phyloP scores from a whole-genome alignment of 148 eudicot genomes.

The Arbutus unedo region DNA sequence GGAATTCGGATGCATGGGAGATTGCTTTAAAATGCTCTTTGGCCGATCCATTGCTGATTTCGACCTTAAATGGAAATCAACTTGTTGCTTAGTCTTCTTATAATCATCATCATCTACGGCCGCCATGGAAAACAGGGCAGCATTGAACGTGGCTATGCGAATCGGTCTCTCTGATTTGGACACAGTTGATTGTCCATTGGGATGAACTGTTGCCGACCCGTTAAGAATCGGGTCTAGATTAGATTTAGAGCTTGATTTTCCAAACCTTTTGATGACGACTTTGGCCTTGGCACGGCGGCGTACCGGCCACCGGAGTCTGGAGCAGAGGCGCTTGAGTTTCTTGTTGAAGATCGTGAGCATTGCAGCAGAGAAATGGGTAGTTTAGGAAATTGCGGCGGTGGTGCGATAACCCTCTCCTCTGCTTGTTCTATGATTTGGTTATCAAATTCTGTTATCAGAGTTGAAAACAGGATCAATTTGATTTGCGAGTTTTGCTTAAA shows the following conservation, averaged over 20 bases:
- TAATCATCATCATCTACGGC: conserved; percentile 40
- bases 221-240: conserved; percentile 10
- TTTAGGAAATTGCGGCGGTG: background rate
- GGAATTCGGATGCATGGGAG: conserved; percentile 49
- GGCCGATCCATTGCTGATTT: conserved; percentile 53
- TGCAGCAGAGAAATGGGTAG: conserved; percentile 6
- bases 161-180: conserved; percentile 29
- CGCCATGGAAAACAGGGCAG: conserved; percentile 94
- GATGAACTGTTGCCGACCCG: conserved; percentile 50
- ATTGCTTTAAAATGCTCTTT: conserved; percentile 69
- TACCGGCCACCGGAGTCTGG: conserved; percentile 46
- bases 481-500: background rate
- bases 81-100: background rate
- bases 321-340: conserved; percentile 60
- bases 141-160: conserved; percentile 83
- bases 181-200: conserved; percentile 30
- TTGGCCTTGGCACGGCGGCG: conserved; percentile 49
- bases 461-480: background rate
- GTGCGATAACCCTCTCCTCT: background rate
- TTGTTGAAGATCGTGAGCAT: conserved; percentile 59
- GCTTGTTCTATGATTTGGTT: background rate
- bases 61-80: conserved; percentile 10
- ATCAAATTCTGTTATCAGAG: background rate
- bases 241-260: conserved; percentile 27
- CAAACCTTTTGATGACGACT: conserved; percentile 43